phyloP scores from a whole-genome alignment of 495 filamentous ascomycete species.

The Apodospora peruviana region DNA sequence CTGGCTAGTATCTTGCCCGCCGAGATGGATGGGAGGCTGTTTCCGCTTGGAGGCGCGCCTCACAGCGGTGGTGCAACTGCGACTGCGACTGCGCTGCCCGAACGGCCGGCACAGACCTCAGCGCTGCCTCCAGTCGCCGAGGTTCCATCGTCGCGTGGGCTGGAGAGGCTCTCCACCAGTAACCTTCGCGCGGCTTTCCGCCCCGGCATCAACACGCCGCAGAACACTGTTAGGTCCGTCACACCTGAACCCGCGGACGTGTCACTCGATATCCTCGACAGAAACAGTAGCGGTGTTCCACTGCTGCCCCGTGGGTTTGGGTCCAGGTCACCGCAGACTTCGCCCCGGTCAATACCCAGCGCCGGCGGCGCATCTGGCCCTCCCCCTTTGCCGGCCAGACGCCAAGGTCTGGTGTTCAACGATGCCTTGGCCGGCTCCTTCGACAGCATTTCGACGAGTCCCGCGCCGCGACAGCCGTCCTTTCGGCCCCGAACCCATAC shows the following conservation, averaged over 20 bases:
- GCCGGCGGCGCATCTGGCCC: slow-evolving; percentile 6
- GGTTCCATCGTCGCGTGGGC: slow-evolving; percentile 11
- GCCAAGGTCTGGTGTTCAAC: slow-evolving; percentile 49
- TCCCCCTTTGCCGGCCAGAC: slow-evolving; percentile 19
- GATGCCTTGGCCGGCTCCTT: slow-evolving; percentile 38
- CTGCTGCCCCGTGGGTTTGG: slow-evolving; percentile 25
- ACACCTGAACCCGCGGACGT: slow-evolving; percentile 46
- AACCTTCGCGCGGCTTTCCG: slow-evolving; percentile 24
- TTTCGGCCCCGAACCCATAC: slow-evolving; percentile 48
- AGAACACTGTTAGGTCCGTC: slow-evolving; percentile 43
- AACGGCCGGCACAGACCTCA: slow-evolving; percentile 14
- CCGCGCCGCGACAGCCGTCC: slow-evolving; percentile 26
- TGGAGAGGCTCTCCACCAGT: slow-evolving; percentile 17
- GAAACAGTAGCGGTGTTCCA: slow-evolving; percentile 15
- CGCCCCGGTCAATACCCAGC: slow-evolving; percentile 39
- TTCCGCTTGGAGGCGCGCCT: slow-evolving; percentile 3
- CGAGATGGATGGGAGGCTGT: slow-evolving; percentile 22
- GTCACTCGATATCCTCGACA: slow-evolving; percentile 17
- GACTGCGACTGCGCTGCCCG: slow-evolving; percentile 11
- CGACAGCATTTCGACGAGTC: slow-evolving; percentile 34
- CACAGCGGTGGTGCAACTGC: slow-evolving; percentile 7
- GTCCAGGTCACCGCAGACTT: slow-evolving; percentile 34
- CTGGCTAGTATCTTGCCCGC: slow-evolving; percentile 16
- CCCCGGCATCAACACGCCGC: slow-evolving; percentile 9
- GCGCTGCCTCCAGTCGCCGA: slow-evolving; percentile 21